Base-by-base conservation (phyloP, 2,329 filamentous ascomycete genomes). In the Geoglossum cookeanum region DNA sequence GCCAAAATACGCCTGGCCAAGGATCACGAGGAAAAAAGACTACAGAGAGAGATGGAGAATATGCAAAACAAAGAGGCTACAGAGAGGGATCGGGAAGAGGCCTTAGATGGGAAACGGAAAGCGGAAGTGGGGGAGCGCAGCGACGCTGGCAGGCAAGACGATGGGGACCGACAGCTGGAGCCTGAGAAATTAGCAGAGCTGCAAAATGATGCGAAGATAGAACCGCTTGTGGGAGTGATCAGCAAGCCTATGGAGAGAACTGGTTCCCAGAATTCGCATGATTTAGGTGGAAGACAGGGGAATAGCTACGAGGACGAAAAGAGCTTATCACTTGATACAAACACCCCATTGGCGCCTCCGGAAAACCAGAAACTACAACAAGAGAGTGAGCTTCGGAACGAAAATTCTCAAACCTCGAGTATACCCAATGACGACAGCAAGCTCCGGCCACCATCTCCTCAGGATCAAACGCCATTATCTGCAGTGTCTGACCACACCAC, bases 321-420 rank as follows among this genome's bases (percentile, higher is more conserved):
- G 30, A 32, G 29, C 13, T 52, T 58, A 11, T 44, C 55, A 27
- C 29, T 60, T 15, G 55, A 42, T 30, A 55, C 45, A 3, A 35
- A 17, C 27, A 39, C 58, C 39, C 47, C 68, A 15, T 60, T 62
- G 44, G 66, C 66, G 17, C 65, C 68, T 17, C 61, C 65, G n/a
- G 61, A 65, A 27, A 62, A 62, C 17, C 66, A 66, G 35, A 62
- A 66, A 3, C 51, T 62, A 54, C 71, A 70, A 30, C 67, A 67
- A 17, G 63, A 65, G 13, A 74, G 71, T 2, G 69, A 71, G 51
- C 72, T 74, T 53, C 72, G 74, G 57, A 64, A 63, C 13, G 68
- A 71, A 52, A 82, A 85, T 63, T 85, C 83, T 32, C 83, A 83
- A 7, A 79, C 80, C 1, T 69, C 87, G 15, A 83, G 80, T 4